Evolutionary conservation across 257 asterid species (phyloP), one percentile per base, ranked within the genome.

Genomic region (Oldenlandia corymbosa): DNA sequence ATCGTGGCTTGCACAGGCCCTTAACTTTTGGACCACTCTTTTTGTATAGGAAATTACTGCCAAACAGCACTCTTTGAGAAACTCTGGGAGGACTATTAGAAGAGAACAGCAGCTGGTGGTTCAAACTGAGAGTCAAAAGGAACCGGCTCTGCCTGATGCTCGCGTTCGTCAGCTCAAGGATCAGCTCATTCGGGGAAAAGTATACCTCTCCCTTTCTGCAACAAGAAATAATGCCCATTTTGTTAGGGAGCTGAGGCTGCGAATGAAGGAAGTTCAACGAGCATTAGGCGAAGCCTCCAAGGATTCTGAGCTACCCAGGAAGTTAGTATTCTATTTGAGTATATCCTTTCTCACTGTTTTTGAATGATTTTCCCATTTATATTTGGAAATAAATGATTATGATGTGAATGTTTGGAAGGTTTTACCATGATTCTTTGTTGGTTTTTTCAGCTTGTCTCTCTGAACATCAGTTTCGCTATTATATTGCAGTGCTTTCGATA

Each of bases 251-350:
- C 92, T 91, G 49, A 86, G 96, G 6, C 74, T 83, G 83, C 94
- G 90, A 26, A 81, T 88, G 71, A 91, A 88, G 76, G 96, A 91
- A 83, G 88, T 87, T 67, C 76, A 49, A 18, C 82, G 85, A 60
- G 85, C 75, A 42, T 90, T 91, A 75, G 98, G 95, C 61, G 90
- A 73, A 49, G 88, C 95, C 74, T 71, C 79, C 60, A 88, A 85
- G 79, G 97, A 91, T 79, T 84, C 95, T 36, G 96, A 85, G 53
- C 83, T 91, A 64, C 84, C 96, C 27, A 84, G 70, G 76, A 86
- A 76, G 98, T 84, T 63, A 78, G 87, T 75, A 24, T 59, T 71
- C 57, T 41, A 55, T 30, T 61, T 37, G 0, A 3, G 58, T 71
- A 31, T 50, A 41, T 47, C 18, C 18, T 62, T 69, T 34, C 23